Base-by-base conservation (phyloP, 371 early-diverging fungal species). In the Mortierella sp. region DNA sequence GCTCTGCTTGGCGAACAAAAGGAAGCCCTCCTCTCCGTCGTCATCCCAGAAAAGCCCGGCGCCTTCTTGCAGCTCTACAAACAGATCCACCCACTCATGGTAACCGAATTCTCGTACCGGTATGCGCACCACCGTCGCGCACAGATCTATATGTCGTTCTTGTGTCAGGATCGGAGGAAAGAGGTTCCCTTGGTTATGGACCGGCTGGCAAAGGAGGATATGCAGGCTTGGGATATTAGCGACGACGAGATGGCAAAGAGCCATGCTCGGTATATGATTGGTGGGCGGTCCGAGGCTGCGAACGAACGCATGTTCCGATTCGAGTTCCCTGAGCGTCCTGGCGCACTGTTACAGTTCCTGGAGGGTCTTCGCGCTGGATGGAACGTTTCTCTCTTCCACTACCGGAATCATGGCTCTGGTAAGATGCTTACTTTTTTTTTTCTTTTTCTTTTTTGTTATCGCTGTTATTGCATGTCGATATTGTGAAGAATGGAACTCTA, bases 331-430 rank as follows among this genome's bases (percentile, higher is more conserved):
- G 98, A 98, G 88, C 93, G 98, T 67, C 98, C 98, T 11, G 98
- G 97, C 69, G 98, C 98, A 3, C 89, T 98, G 43, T 88, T 92
- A 37, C 93, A 93, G 80, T 98, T 99, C 87, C 90, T 99, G 77
- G 79, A 84, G n/a, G 93, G 93, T 21, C 78, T 99, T 59, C 82
- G 91, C 51, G 90, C 93, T 37, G 89, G 86, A 48, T 98, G 95
- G 95, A 98, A 98, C 86, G 95, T 97, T n/a, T 94, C 97, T 0
- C 89, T 98, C n/a, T 97, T 98, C 91, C 98, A 98, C 87, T 98
- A 99, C 89, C 93, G 98, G 61, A 97, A 99, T 87, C 95, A 96
- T 86, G 99, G 99, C 44, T 97, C 96, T 77, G 94, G 93, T 92
- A 92, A 77, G 81, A 64, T 46, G 28, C n/a, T n/a, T n/a, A n/a